Evolutionary conservation across 257 asterid species (phyloP), one percentile per base, ranked within the genome.

Genomic region (Solanum verrucosum): DNA sequence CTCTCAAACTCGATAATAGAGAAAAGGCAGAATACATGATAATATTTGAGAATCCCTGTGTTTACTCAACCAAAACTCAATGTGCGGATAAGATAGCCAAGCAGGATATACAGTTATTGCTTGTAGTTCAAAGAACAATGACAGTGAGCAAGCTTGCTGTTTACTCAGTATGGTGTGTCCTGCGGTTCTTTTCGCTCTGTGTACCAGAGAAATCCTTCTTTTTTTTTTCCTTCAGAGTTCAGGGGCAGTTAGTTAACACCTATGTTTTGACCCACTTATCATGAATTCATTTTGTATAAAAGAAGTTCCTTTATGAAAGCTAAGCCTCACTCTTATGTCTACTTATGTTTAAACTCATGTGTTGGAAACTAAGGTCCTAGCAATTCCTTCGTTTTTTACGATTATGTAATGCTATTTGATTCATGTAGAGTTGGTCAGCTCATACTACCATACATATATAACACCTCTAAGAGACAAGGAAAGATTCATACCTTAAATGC

Each of bases 401-500:
- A 25, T 67, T 67, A 67, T n/a, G 20, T 27, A 4, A 67, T 67
- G 10, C 4, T 25, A 12, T 27, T 12, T 12, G 34, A 67, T 67
- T 65, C 73, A 5, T 12, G 73, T 67, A 67, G 35, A 27, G 73
- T 14, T 67, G 73, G 34, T 65, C 33, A 0, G 8, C 8, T 65
- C 72, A 31, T 46, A 33, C 70, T 25, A 59, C 77, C 33, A 42
- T 46, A 38, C 20, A 34, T 37, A 88, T 87, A 67, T 29, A 73
- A 34, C 40, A 81, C 20, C 40, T 49, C 40, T 8, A 29, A 10
- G 52, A 37, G 71, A 60, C n/a, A 9, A 23, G 29, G 46, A 38
- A 74, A 84, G 71, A 78, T 38, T 49, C 92, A 9, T 91, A 97
- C 99, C 83, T 97, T 97, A 87, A 97, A 97, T 25, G 99, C 99